Conservation (phyloP, 495 filamentous ascomycete species). For the Baudoinia panamericana region DNA sequence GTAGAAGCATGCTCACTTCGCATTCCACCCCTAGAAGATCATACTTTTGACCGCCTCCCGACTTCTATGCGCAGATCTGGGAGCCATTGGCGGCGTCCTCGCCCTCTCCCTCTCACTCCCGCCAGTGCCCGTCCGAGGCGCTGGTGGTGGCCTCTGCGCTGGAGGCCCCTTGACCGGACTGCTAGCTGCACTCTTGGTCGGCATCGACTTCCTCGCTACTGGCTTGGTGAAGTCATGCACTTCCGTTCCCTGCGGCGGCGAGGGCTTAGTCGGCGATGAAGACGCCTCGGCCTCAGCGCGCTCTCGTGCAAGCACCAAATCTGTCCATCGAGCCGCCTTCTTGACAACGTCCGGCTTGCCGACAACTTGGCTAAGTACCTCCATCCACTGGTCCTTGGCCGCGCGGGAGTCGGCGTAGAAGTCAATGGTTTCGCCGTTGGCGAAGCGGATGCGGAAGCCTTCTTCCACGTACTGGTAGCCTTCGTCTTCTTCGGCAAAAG, state of each 20-base stretch:
- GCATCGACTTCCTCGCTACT: not conserved
- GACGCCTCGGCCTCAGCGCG: not conserved
- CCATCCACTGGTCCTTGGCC: conserved; percentile 91
- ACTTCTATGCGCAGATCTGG: conserved; percentile 3
- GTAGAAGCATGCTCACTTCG: not conserved
- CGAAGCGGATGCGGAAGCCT: conserved; percentile 95
- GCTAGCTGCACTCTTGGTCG: conserved; percentile 13
- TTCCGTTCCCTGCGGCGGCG: conserved; percentile 3
- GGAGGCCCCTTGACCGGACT: conserved; percentile 14
- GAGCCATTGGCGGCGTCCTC: conserved; percentile 15
- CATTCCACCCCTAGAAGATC: conserved; percentile 19
- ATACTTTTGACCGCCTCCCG: conserved; percentile 24
- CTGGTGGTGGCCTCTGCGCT: conserved; percentile 1
- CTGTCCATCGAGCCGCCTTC: conserved; percentile 57
- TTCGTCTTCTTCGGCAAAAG: conserved; percentile 95
- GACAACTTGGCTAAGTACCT: conserved; percentile 70
- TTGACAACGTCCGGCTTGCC: conserved; percentile 44
- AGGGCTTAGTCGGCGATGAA: conserved; percentile 7
- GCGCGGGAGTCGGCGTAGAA: conserved; percentile 85
- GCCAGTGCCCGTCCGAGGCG: conserved; percentile 2
- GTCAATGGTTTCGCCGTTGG: conserved; percentile 93
- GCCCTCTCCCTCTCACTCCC: conserved; percentile 1
- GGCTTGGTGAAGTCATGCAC: conserved; percentile 5
- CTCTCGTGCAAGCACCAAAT: conserved; percentile 51
- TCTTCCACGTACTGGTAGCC: conserved; percentile 99